Evolutionary conservation across 495 filamentous ascomycete species (phyloP).

Genomic region (Hypoxylon perforatum): DNA sequence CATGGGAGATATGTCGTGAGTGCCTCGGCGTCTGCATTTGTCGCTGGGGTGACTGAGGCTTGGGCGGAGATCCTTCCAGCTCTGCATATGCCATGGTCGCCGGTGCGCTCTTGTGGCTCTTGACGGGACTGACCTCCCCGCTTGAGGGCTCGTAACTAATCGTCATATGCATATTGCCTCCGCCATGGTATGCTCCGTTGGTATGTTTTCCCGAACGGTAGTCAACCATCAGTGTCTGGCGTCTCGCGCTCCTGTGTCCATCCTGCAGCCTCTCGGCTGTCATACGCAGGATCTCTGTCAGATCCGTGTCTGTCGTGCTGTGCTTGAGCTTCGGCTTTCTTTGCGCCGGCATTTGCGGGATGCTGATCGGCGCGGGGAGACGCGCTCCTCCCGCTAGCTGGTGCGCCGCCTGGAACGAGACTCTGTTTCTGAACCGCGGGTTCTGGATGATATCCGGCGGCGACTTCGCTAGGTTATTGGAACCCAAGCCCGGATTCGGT

Average conservation of each 20-base stretch:
- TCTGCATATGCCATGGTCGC: constrained; percentile 37
- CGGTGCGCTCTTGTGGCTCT: constrained; percentile 45
- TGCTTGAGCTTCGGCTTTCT: constrained; percentile 37
- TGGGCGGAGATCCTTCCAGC: constrained; percentile 25
- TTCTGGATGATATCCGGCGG: constrained; percentile 32
- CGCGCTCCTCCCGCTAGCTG: constrained; percentile 42
- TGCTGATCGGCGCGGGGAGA: constrained; percentile 25
- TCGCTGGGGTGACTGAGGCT: constrained; percentile 9
- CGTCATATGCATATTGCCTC: constrained; percentile 1
- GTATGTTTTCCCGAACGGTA: background rate
- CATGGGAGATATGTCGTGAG: constrained; percentile 36
- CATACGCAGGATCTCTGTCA: constrained; percentile 55
- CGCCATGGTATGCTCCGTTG: background rate
- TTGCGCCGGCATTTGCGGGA: constrained; percentile 27
- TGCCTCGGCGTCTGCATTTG: constrained; percentile 29
- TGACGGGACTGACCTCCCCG: constrained; percentile 38
- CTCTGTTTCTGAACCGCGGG: constrained; percentile 22
- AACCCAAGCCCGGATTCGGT: constrained; percentile 6
- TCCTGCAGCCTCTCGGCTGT: constrained; percentile 56
- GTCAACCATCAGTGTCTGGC: constrained; percentile 39
- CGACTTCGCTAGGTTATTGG: constrained; percentile 22
- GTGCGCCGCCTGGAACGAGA: constrained; percentile 33
- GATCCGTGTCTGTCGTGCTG: constrained; percentile 51
- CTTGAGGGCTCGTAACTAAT: constrained; percentile 6
- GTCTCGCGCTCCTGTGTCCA: constrained; percentile 40